Percentiles rank a stretch among this genome's conserved stretches.
These are phyloP conservation scores for Rhazya stricta DNA, from an alignment of 257 asterid genomes.

Conservation along the genomic window DNA sequence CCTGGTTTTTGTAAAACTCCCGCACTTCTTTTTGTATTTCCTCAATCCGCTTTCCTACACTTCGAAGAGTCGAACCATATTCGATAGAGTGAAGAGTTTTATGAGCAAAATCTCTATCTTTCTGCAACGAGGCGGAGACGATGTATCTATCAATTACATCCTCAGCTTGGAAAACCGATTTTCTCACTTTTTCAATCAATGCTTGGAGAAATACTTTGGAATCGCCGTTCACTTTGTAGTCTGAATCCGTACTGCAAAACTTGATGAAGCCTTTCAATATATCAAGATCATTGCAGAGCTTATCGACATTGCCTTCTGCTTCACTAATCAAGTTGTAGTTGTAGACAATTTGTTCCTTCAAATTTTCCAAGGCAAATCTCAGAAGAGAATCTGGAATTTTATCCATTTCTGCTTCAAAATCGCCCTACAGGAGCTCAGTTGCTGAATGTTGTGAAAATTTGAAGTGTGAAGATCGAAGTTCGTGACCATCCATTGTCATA, in stretches of 20 bases:
- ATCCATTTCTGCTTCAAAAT: background rate
- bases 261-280: conserved; percentile 43
- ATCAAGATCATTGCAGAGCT: conserved; percentile 36
- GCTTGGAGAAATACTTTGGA: conserved; percentile 28
- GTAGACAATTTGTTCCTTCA: conserved; percentile 22
- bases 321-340: conserved; percentile 8
- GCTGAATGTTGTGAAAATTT: too few species aligned
- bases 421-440: too few species aligned
- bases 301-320: conserved; percentile 32
- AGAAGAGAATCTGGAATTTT: conserved; percentile 38
- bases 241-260: conserved; percentile 33
- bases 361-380: conserved; percentile 44
- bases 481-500: too few species aligned
- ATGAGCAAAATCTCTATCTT: conserved; percentile 26
- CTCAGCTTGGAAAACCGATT: conserved; percentile 49
- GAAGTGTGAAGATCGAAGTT: too few species aligned
- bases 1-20: too few species aligned
- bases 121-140: conserved; percentile 45
- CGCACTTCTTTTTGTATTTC: too few species aligned
- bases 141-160: conserved; percentile 50
- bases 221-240: conserved; percentile 12
- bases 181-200: conserved; percentile 39
- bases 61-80: conserved; percentile 16
- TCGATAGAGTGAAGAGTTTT: conserved; percentile 31
- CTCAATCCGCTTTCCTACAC: too few species aligned